These are phyloP conservation scores for Bipolaris zeicola DNA, from an alignment of 2,329 filamentous ascomycete species.

Conservation along the genomic window DNA sequence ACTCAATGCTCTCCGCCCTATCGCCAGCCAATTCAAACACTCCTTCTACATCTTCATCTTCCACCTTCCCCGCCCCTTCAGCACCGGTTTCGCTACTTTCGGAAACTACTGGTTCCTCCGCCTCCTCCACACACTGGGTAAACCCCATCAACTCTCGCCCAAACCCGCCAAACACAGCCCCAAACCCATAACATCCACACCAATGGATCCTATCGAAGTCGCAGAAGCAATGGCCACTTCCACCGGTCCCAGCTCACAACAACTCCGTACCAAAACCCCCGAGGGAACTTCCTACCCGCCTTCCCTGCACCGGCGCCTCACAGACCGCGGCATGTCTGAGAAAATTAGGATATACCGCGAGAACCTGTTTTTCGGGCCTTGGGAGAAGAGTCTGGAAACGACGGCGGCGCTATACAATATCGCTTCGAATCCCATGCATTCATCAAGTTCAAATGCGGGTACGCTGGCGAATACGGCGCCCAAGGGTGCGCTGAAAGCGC, in stretches of 20 bases:
- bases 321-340: conserved; percentile 55
- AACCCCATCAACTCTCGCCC: conserved; percentile 30
- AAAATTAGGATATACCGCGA: conserved; percentile 62
- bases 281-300: conserved; percentile 45
- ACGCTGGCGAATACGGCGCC: conserved; percentile 52
- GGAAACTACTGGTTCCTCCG: conserved; percentile 58
- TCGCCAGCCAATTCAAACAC: conserved; percentile 55
- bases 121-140: conserved; percentile 48
- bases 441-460: conserved; percentile 26
- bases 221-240: conserved; percentile 58
- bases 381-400: conserved; percentile 60
- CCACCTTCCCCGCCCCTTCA: conserved; percentile 55
- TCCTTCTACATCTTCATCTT: conserved; percentile 64
- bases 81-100: conserved; percentile 53
- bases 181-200: conserved; percentile 6
- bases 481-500: conserved; percentile 56
- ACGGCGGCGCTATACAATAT: conserved; percentile 56
- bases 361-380: conserved; percentile 51
- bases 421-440: conserved; percentile 19
- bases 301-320: conserved; percentile 49
- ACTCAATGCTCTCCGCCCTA: conserved; percentile 51
- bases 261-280: conserved; percentile 42
- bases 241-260: conserved; percentile 55
- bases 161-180: background rate
- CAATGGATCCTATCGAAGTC: conserved; percentile 30